Evolutionary conservation across 2,329 filamentous ascomycete species (phyloP).

Genomic region (Talaromyces sp.): DNA sequence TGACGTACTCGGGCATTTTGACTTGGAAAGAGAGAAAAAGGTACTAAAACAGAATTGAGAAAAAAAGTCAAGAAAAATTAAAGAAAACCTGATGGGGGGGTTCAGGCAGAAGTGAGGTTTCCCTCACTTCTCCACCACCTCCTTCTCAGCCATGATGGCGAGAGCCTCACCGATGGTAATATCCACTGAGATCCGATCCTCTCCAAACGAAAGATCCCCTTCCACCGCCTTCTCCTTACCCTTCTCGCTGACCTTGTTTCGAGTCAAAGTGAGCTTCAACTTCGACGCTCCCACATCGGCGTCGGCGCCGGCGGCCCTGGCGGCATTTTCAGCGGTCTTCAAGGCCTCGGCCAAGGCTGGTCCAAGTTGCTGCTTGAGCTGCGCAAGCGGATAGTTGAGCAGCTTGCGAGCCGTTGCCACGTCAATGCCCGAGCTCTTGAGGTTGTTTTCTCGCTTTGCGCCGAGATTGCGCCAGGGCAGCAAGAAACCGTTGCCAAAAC

Average conservation of each 20-base stretch:
- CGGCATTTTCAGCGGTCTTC: background rate
- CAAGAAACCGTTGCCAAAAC: background rate
- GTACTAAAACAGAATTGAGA: background rate
- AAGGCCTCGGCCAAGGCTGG: background rate
- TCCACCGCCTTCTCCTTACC: background rate
- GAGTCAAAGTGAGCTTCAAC: background rate
- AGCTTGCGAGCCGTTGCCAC: background rate
- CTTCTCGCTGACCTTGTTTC: background rate
- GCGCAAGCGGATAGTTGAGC: background rate
- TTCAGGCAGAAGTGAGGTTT: background rate
- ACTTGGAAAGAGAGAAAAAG: too few species aligned
- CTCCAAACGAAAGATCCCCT: background rate
- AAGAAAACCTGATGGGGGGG: background rate
- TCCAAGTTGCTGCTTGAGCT: background rate
- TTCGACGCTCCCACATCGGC: background rate
- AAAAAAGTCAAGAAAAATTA: background rate
- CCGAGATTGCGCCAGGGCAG: conserved; percentile 11
- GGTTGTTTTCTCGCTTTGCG: background rate
- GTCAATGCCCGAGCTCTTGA: background rate
- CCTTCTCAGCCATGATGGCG: conserved; percentile 5
- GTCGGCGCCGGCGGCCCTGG: background rate
- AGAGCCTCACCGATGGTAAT: background rate
- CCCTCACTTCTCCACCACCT: background rate
- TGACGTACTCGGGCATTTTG: too few species aligned
- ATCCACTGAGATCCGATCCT: background rate